Percentiles rank a stretch among this genome's conserved stretches.
Conservation (phyloP, 2,329 filamentous ascomycete genomes). For the Microdochium nivale region DNA sequence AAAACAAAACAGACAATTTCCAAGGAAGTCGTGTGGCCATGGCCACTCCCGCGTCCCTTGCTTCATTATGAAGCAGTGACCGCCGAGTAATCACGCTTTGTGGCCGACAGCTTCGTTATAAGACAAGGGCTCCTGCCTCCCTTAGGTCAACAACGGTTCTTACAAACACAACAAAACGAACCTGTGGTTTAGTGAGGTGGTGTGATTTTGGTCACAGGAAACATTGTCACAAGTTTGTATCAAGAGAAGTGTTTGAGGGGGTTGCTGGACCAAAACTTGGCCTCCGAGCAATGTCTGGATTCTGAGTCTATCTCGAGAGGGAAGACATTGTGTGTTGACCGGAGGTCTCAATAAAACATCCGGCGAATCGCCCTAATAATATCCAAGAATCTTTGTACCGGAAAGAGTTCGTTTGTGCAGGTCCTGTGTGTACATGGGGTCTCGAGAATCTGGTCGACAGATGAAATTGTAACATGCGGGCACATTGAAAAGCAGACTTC, state of each 20-base stretch:
- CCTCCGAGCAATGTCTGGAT: slow-evolving; percentile 13
- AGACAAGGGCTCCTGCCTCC: too few relatives aligned
- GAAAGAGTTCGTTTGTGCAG: not conserved
- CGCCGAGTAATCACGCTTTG: too few relatives aligned
- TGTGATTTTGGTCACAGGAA: not conserved
- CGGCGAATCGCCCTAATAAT: slow-evolving; percentile 4
- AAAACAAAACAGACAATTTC: too few relatives aligned
- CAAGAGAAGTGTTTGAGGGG: not conserved
- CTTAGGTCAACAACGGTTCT: too few relatives aligned
- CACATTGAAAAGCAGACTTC: slow-evolving; percentile 11
- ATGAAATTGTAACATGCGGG: not conserved
- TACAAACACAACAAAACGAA: not conserved
- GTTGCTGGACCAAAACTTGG: slow-evolving; percentile 21
- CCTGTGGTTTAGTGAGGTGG: not conserved
- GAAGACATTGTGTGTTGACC: slow-evolving; percentile 8
- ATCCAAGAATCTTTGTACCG: not conserved
- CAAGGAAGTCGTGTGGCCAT: too few relatives aligned
- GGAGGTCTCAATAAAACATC: slow-evolving; percentile 22
- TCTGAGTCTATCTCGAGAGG: not conserved
- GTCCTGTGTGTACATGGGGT: not conserved
- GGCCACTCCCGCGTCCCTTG: too few relatives aligned
- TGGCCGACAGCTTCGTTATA: too few relatives aligned
- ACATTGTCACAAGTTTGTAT: not conserved
- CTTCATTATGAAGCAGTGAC: too few relatives aligned
- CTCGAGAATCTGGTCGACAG: not conserved